phyloP scores from a whole-genome alignment of 2,329 filamentous ascomycete species.

The Allantophomopsis lycopodina region DNA sequence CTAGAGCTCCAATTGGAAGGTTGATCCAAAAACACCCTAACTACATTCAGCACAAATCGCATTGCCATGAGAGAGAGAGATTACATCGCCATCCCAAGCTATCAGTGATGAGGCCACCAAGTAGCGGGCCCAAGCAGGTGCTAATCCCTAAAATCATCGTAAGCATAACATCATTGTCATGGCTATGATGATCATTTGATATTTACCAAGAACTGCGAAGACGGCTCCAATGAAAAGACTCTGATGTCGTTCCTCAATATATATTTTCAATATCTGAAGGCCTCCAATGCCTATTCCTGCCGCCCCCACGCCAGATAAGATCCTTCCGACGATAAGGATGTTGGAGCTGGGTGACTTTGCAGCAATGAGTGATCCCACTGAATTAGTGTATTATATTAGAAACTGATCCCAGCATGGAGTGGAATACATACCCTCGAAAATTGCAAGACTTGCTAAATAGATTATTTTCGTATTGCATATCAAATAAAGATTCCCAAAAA shows the following conservation, averaged over 20 bases:
- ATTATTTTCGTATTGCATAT: background rate
- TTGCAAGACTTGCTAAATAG: background rate
- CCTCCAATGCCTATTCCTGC: background rate
- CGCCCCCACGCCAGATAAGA: background rate
- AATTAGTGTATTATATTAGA: background rate
- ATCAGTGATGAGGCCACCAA: constrained; percentile 46
- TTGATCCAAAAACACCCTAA: constrained; percentile 43
- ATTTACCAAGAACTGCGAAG: constrained; percentile 26
- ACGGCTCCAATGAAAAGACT: constrained; percentile 15
- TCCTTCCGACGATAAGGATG: background rate
- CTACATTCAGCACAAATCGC: too few relatives aligned
- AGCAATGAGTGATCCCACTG: background rate
- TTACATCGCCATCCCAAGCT: constrained; percentile 40
- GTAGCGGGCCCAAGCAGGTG: constrained; percentile 42
- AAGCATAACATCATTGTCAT: too few relatives aligned
- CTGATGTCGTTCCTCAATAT: constrained; percentile 26
- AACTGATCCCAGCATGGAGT: background rate
- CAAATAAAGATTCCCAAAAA: background rate
- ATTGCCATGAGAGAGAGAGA: too few relatives aligned
- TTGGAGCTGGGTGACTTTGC: background rate
- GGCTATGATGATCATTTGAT: too few relatives aligned
- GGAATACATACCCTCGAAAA: background rate
- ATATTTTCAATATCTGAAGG: background rate
- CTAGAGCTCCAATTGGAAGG: constrained; percentile 20
- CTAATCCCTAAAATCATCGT: constrained; percentile 29